phyloP scores from a whole-genome alignment of 164 flowering plant species.

The Sedum album region DNA sequence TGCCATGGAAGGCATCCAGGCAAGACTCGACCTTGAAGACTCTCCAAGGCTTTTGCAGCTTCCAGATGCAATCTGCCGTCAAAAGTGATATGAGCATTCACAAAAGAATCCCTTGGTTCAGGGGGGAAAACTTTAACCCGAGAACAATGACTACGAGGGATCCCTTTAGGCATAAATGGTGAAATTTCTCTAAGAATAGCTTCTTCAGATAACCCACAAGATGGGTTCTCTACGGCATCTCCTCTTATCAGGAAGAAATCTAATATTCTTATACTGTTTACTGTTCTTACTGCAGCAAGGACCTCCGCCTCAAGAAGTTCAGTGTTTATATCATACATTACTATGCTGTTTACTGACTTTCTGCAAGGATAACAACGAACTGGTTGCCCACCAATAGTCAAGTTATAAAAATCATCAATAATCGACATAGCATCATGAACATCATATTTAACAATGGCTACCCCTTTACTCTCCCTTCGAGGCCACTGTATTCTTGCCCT shows the following conservation, averaged over 20 bases:
- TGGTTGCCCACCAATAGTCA: conserved; percentile 43
- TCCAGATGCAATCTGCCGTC: conserved; percentile 88
- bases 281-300: conserved; percentile 29
- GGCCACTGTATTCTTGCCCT: conserved; percentile 86
- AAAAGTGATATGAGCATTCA: conserved; percentile 63
- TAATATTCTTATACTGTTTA: conserved; percentile 41
- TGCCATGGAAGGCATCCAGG: conserved; percentile 83
- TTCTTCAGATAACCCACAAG: conserved; percentile 50
- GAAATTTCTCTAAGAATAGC: conserved; percentile 63
- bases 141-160: conserved; percentile 25
- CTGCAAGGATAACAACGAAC: conserved; percentile 32
- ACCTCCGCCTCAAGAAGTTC: conserved; percentile 57
- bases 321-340: conserved; percentile 47
- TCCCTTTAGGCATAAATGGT: conserved; percentile 59
- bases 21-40: conserved; percentile 66
- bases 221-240: conserved; percentile 39
- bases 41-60: conserved; percentile 94
- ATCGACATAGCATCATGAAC: conserved; percentile 35
- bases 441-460: conserved; percentile 53
- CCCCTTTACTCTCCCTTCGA: conserved; percentile 66
- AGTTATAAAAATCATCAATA: conserved; percentile 29
- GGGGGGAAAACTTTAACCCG: conserved; percentile 65
- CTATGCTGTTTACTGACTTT: conserved; percentile 31
- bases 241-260: conserved; percentile 64
- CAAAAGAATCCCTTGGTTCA: conserved; percentile 44